Evolutionary conservation across 495 filamentous ascomycete genomes (phyloP).

Genomic region (Penicillium atrosanguineum): DNA sequence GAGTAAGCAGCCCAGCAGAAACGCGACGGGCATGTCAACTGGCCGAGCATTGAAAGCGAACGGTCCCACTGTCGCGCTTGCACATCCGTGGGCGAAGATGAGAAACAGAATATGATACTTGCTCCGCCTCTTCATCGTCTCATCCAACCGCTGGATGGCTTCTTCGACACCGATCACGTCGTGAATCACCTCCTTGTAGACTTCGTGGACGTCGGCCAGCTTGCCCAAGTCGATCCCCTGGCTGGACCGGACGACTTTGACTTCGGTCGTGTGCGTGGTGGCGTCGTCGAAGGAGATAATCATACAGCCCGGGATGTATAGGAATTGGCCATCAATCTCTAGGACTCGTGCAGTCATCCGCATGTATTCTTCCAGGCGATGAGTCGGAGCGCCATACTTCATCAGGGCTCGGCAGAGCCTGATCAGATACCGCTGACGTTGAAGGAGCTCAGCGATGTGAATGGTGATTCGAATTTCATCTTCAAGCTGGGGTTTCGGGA

Average conservation of each 20-base stretch:
- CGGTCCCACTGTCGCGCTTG: constrained; percentile 74
- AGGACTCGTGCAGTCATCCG: constrained; percentile 84
- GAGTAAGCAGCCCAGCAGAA: constrained; percentile 79
- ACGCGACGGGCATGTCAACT: constrained; percentile 85
- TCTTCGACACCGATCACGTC: constrained; percentile 83
- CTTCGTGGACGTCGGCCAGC: constrained; percentile 77
- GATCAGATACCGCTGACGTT: constrained; percentile 78
- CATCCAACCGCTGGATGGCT: constrained; percentile 67
- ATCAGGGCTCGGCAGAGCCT: constrained; percentile 86
- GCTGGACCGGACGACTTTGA: constrained; percentile 74
- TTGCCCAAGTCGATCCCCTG: constrained; percentile 85
- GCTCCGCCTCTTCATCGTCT: constrained; percentile 57
- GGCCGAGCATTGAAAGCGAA: constrained; percentile 87
- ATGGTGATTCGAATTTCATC: constrained; percentile 82
- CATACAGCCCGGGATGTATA: constrained; percentile 95
- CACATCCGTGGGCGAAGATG: constrained; percentile 82
- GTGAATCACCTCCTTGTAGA: constrained; percentile 93
- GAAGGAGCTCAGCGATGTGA: constrained; percentile 81
- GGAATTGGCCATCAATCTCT: constrained; percentile 85
- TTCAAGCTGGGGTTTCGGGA: constrained; percentile 44
- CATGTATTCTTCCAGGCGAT: constrained; percentile 83
- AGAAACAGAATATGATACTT: constrained; percentile 69
- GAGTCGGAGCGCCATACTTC: constrained; percentile 76
- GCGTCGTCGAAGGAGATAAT: constrained; percentile 92
- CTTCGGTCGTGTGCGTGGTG: constrained; percentile 86